Conservation (phyloP, 2,329 filamentous ascomycete genomes). For the Arthrinium phaeospermum region DNA sequence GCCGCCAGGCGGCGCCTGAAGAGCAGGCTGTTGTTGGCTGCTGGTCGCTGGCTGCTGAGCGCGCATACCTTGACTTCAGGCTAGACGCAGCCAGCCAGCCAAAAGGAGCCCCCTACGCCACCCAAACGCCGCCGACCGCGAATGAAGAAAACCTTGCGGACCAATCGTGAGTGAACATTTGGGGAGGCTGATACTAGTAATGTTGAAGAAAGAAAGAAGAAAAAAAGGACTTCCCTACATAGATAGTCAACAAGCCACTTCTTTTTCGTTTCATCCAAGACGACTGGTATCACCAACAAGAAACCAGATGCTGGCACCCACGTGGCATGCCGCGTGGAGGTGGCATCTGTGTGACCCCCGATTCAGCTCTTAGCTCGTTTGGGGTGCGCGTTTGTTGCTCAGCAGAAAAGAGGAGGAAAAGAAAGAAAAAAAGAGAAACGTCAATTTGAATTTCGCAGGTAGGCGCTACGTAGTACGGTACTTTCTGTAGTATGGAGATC, state of each 20-base stretch:
- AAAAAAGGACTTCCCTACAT: neutral
- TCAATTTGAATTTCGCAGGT: neutral
- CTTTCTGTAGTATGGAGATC: neutral
- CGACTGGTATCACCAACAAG: slow-evolving; percentile 3
- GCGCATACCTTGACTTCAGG: too few species aligned
- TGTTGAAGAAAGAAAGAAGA: neutral
- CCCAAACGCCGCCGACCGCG: neutral
- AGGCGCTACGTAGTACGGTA: neutral
- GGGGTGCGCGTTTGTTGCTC: neutral
- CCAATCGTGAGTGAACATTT: neutral
- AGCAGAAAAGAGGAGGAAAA: neutral
- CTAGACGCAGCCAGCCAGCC: neutral
- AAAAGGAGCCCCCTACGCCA: neutral
- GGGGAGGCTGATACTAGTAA: neutral
- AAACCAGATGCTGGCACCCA: slow-evolving; percentile 7
- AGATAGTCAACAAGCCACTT: neutral
- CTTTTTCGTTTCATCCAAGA: slow-evolving; percentile 1
- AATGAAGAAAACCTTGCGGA: too few species aligned
- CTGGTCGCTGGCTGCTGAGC: too few species aligned
- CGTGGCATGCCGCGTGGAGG: neutral
- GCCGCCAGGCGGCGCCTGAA: neutral
- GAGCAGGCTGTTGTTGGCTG: neutral
- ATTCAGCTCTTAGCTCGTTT: slow-evolving; percentile 1
- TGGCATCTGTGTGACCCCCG: neutral
- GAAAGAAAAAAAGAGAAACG: neutral